Conservation (phyloP, 1,284 basidiomycete genomes). For the Veloboletus limbatus region DNA sequence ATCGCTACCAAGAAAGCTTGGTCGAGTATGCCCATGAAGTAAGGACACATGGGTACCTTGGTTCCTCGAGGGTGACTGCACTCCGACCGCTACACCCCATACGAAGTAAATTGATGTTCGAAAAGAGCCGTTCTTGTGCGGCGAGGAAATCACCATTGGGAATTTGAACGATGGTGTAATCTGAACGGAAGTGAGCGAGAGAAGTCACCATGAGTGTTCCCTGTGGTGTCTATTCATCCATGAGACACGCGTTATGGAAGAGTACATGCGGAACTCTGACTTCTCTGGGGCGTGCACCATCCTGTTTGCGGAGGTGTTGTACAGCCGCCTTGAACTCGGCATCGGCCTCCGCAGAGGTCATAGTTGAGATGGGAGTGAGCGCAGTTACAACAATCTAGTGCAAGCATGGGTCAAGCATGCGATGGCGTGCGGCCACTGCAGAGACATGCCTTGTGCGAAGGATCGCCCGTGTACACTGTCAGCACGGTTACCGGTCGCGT, state of each 20-base stretch:
- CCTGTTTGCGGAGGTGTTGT: conserved; percentile 52
- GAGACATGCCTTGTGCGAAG: conserved; percentile 53
- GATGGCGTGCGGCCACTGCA: not conserved
- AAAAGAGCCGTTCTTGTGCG: conserved; percentile 62
- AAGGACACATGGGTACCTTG: conserved; percentile 42
- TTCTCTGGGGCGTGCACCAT: conserved; percentile 67
- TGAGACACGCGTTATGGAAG: conserved; percentile 15
- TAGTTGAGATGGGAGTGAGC: conserved; percentile 43
- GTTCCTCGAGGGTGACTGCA: conserved; percentile 72
- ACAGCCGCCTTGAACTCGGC: conserved; percentile 60
- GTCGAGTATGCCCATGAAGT: conserved; percentile 8
- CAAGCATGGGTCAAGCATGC: conserved; percentile 16
- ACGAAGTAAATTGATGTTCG: conserved; percentile 74
- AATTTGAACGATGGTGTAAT: conserved; percentile 76
- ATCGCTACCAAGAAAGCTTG: conserved; percentile 45
- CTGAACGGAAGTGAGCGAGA: conserved; percentile 77
- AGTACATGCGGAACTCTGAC: conserved; percentile 32
- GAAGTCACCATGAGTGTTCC: conserved; percentile 78
- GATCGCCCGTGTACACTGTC: conserved; percentile 71
- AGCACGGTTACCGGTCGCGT: conserved; percentile 57
- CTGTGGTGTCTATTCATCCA: conserved; percentile 48
- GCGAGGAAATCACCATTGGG: conserved; percentile 65
- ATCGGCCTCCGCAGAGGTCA: conserved; percentile 46
- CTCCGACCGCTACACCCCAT: conserved; percentile 76
- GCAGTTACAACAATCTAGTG: conserved; percentile 58